These are phyloP conservation scores for Penicillium samsonianum DNA, from an alignment of 495 filamentous ascomycete genomes.

Conservation along the genomic window DNA sequence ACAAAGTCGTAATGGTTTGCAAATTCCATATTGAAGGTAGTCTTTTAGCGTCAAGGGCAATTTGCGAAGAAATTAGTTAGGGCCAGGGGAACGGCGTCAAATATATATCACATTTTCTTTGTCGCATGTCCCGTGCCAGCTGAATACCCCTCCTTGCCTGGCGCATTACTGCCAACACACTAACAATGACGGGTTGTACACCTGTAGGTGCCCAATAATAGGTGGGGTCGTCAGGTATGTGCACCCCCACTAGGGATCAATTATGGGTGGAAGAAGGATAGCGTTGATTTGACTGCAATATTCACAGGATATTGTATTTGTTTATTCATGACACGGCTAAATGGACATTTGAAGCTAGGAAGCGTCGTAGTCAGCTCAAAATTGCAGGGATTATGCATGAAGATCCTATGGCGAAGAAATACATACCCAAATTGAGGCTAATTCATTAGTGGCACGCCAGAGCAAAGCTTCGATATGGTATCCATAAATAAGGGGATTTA, in stretches of 20 bases:
- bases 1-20: conserved; percentile 51
- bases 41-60: background rate
- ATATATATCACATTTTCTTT: background rate
- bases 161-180: too few species aligned
- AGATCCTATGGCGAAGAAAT: background rate
- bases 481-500: background rate
- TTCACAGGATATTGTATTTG: background rate
- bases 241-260: background rate
- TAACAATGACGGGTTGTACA: too few species aligned
- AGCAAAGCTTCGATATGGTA: too few species aligned
- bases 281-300: background rate
- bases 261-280: background rate
- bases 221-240: background rate
- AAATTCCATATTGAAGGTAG: conserved; percentile 10
- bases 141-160: too few species aligned
- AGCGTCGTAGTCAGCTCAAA: background rate
- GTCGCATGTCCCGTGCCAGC: too few species aligned
- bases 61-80: background rate
- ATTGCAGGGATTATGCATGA: background rate
- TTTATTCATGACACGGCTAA: background rate
- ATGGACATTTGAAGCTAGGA: background rate
- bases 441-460: background rate
- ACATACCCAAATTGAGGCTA: background rate
- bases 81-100: background rate
- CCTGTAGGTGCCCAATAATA: background rate